These are phyloP conservation scores for Immersiella caudata DNA, from an alignment of 495 filamentous ascomycete species.

Conservation along the genomic window DNA sequence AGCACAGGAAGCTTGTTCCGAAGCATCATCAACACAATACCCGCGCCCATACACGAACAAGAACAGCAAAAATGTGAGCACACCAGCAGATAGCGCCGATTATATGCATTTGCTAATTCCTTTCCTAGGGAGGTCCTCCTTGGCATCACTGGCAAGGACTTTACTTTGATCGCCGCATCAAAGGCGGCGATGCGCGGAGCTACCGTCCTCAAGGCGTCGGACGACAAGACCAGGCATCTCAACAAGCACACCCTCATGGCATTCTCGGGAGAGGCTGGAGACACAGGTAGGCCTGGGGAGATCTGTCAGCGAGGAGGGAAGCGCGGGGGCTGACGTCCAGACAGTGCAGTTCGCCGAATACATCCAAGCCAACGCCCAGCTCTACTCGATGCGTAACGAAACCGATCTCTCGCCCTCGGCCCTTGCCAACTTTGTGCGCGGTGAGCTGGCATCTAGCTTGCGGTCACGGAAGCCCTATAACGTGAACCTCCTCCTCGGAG, in stretches of 20 bases:
- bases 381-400: slow-evolving; percentile 98
- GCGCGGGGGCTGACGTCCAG: slow-evolving; percentile 35
- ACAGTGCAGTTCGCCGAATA: slow-evolving; percentile 98
- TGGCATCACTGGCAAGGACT: slow-evolving; percentile 98
- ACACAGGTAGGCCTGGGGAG: slow-evolving; percentile 69
- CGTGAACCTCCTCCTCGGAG: slow-evolving; percentile 93
- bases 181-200: slow-evolving; percentile 97
- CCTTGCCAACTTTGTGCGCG: slow-evolving; percentile 87
- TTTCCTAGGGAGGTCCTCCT: slow-evolving; percentile 88
- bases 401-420: slow-evolving; percentile 86
- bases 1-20: neutral
- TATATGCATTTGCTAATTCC: neutral
- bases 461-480: slow-evolving; percentile 91
- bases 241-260: slow-evolving; percentile 95
- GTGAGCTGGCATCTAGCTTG: slow-evolving; percentile 85
- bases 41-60: neutral
- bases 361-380: slow-evolving; percentile 96
- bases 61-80: slow-evolving; percentile 29
- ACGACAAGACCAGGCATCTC: slow-evolving; percentile 91
- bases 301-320: neutral
- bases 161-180: slow-evolving; percentile 93
- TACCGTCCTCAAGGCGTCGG: slow-evolving; percentile 91
- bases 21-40: slow-evolving; percentile 9
- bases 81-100: neutral
- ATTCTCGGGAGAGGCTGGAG: slow-evolving; percentile 94